Evolutionary conservation across 139 green algal genomes (phyloP).

Genomic region (Chlorella sp.): DNA sequence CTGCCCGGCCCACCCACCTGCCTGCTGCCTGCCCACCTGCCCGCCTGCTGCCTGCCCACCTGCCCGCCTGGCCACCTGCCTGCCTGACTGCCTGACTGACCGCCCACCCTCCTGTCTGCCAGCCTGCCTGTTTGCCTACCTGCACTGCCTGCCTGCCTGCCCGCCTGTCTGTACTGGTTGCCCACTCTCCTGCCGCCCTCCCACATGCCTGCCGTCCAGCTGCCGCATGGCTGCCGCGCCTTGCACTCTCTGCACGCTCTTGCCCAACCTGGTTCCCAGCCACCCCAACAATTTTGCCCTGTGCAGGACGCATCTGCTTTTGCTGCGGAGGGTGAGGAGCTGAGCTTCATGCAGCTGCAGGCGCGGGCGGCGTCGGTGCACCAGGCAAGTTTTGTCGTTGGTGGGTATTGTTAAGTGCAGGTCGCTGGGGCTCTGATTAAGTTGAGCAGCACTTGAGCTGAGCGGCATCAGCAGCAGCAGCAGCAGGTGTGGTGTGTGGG

Average conservation of each 20-base stretch:
- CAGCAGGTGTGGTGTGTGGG: background rate
- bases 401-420: too few species aligned
- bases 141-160: background rate
- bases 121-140: too few species aligned
- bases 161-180: too few species aligned
- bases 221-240: background rate
- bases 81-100: too few species aligned
- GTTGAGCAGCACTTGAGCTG: too few species aligned
- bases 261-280: too few species aligned
- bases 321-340: constrained; percentile 41
- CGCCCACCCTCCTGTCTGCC: too few species aligned
- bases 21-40: too few species aligned
- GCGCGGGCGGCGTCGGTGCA: constrained; percentile 25
- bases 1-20: too few species aligned
- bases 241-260: background rate
- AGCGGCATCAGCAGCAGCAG: too few species aligned
- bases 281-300: background rate
- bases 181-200: background rate
- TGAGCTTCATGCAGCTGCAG: constrained; percentile 64
- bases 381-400: constrained; percentile 18
- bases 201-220: background rate
- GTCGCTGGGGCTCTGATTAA: background rate
- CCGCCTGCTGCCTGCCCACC: too few species aligned
- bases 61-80: too few species aligned
- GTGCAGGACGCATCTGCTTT: constrained; percentile 37